phyloP scores from a whole-genome alignment of 2,329 filamentous ascomycete species.

The Volutella citrinella region DNA sequence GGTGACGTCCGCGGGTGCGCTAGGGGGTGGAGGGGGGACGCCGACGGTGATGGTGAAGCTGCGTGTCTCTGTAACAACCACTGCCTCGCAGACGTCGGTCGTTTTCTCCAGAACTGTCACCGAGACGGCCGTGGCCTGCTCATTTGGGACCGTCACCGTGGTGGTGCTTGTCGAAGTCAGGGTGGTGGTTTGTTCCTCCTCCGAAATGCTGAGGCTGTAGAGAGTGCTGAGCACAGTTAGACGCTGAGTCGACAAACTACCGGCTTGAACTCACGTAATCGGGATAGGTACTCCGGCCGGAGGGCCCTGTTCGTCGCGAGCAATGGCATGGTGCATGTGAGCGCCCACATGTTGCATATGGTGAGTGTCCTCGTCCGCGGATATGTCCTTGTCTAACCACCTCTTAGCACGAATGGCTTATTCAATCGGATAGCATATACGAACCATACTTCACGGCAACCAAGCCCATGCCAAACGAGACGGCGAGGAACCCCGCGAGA shows the following conservation, averaged over 20 bases:
- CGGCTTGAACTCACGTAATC: constrained; percentile 33
- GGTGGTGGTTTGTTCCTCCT: constrained; percentile 16
- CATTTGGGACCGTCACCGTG: constrained; percentile 25
- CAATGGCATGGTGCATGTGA: constrained; percentile 2
- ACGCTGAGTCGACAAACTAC: no score
- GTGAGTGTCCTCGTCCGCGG: not conserved
- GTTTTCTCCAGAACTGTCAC: constrained; percentile 20
- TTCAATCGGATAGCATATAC: no score
- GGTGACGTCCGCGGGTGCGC: constrained; percentile 19
- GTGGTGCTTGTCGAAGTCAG: constrained; percentile 26
- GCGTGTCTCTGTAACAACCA: constrained; percentile 21
- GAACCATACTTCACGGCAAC: constrained; percentile 26
- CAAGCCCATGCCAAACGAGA: constrained; percentile 28
- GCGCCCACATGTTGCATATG: not conserved
- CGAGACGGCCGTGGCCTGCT: constrained; percentile 20
- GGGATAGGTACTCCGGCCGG: constrained; percentile 25
- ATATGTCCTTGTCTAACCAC: constrained; percentile 5
- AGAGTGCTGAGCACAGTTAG: constrained; percentile 31
- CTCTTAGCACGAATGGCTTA: no score
- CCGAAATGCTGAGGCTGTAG: constrained; percentile 26
- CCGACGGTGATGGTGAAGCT: constrained; percentile 27
- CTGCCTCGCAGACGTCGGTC: constrained; percentile 19
- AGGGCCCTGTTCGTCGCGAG: constrained; percentile 11
- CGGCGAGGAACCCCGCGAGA: constrained; percentile 12
- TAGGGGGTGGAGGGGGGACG: constrained; percentile 18